Evolutionary conservation across 768 basidiomycete species (phyloP).

Genomic region (Russula sp.): DNA sequence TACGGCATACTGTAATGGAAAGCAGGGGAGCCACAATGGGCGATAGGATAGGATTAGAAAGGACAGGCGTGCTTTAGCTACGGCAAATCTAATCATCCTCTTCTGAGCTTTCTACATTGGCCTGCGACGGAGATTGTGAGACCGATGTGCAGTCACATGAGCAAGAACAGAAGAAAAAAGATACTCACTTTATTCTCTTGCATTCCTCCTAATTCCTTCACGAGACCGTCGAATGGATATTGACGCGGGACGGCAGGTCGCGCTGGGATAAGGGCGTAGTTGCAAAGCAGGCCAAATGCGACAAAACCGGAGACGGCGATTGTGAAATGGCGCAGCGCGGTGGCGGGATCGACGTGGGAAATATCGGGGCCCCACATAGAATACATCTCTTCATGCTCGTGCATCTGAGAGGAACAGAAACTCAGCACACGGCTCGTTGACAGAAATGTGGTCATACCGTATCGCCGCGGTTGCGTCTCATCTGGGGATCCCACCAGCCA

Average conservation of each 20-base stretch:
- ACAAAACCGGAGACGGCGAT: constrained; percentile 62
- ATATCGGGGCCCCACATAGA: constrained; percentile 89
- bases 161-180: not conserved
- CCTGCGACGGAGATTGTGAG: constrained; percentile 34
- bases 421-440: constrained; percentile 11
- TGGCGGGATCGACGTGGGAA: constrained; percentile 55
- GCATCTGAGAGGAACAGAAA: constrained; percentile 50
- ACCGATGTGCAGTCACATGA: not conserved
- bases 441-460: constrained; percentile 46
- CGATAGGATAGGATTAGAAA: constrained; percentile 1
- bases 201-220: constrained; percentile 72
- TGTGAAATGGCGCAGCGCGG: constrained; percentile 63
- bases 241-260: constrained; percentile 65
- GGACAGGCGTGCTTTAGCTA: constrained; percentile 1
- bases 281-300: constrained; percentile 57
- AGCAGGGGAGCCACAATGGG: not conserved
- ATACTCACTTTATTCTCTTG: constrained; percentile 70
- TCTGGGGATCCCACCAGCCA: constrained; percentile 74
- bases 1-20: not conserved
- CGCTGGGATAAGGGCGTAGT: constrained; percentile 54
- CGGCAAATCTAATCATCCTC: constrained; percentile 35
- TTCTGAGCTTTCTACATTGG: constrained; percentile 39
- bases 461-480: constrained; percentile 80
- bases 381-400: constrained; percentile 74
- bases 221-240: constrained; percentile 74